These are phyloP conservation scores for Vickermania spadyakhi DNA, from an alignment of 208 protist genomes.

Conservation along the genomic window DNA sequence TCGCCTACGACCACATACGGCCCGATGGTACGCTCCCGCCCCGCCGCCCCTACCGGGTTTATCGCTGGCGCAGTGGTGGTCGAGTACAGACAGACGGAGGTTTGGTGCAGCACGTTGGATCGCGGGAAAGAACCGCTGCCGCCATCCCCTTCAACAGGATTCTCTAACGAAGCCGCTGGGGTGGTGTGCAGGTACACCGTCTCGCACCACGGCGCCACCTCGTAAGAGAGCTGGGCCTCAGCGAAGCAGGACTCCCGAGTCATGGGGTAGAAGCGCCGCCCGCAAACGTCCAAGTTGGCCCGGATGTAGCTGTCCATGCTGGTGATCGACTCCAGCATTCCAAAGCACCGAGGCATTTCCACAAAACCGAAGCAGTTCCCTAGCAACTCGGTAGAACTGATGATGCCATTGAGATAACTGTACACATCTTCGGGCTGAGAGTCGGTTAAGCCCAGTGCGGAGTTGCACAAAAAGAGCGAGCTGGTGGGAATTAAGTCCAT, in stretches of 20 bases:
- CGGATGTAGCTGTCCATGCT: conserved; percentile 63
- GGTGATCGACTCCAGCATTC: conserved; percentile 46
- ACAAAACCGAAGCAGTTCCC: conserved; percentile 73
- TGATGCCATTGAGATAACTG: conserved; percentile 50
- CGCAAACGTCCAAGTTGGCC: conserved; percentile 67
- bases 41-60: neutral
- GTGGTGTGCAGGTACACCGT: conserved; percentile 70
- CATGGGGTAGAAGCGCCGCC: conserved; percentile 64
- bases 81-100: neutral
- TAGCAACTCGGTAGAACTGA: conserved; percentile 54
- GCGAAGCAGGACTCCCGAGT: conserved; percentile 79
- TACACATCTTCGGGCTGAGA: conserved; percentile 57
- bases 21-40: neutral
- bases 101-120: neutral
- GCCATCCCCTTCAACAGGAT: conserved; percentile 57
- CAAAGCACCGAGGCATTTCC: conserved; percentile 24
- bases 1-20: neutral
- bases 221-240: conserved; percentile 51
- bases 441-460: conserved; percentile 58
- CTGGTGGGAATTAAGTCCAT: conserved; percentile 67
- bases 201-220: conserved; percentile 46
- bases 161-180: conserved; percentile 12
- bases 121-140: conserved; percentile 5
- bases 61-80: neutral
- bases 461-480: conserved; percentile 64